phyloP scores from a whole-genome alignment of 768 basidiomycete genomes.

The Porphyrellus cyaneotinctus region DNA sequence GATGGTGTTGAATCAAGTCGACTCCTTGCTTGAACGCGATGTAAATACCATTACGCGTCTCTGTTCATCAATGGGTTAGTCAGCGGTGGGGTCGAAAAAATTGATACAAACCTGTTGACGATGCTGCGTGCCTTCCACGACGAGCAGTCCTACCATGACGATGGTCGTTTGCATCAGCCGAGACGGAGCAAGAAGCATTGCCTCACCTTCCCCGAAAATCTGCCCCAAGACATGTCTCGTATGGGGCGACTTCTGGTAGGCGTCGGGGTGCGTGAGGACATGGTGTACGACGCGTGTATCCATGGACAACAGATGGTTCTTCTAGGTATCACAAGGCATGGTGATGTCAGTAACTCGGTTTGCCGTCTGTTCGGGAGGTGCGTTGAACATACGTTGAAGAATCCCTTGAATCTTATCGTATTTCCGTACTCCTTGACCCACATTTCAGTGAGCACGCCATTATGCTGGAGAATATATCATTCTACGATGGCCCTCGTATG shows the following conservation, averaged over 20 bases:
- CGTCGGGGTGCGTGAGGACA: not conserved
- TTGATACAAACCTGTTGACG: too few species aligned
- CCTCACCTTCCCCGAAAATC: not conserved
- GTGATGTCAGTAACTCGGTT: not conserved
- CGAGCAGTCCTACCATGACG: not conserved
- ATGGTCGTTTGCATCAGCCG: too few species aligned
- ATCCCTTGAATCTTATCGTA: not conserved
- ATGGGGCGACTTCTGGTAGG: not conserved
- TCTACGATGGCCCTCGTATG: too few species aligned
- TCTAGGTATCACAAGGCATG: too few species aligned
- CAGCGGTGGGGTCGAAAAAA: not conserved
- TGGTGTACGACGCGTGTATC: not conserved
- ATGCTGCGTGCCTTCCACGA: not conserved
- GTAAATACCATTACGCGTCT: too few species aligned
- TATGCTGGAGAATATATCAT: too few species aligned
- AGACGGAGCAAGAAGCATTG: too few species aligned
- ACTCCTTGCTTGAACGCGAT: too few species aligned
- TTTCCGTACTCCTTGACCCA: too few species aligned
- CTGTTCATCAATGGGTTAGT: not conserved
- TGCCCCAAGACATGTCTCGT: not conserved
- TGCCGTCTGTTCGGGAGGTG: too few species aligned
- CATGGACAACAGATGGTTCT: not conserved
- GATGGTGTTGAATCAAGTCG: not conserved
- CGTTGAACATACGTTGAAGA: not conserved
- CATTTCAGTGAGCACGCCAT: too few species aligned